Percentiles rank a stretch among this genome's conserved stretches.
Evolutionary conservation across 2,329 filamentous ascomycete species (phyloP).

Genomic region (Corinectria fuckeliana): DNA sequence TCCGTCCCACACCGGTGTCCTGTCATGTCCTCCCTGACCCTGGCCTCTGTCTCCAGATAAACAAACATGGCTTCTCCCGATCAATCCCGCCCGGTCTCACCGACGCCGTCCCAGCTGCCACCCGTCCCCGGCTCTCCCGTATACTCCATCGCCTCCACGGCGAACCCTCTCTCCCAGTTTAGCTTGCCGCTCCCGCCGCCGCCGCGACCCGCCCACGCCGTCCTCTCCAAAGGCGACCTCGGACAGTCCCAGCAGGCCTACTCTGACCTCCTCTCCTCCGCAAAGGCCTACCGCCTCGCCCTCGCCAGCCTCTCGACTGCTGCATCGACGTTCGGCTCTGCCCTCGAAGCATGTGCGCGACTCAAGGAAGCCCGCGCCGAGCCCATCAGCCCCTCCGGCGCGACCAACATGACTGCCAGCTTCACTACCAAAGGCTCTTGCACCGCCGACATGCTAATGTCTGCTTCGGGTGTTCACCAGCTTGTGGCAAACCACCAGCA

Average conservation of each 20-base stretch:
- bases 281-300: conserved; percentile 68
- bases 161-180: conserved; percentile 64
- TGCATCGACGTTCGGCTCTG: conserved; percentile 68
- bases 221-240: conserved; percentile 69
- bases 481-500: conserved; percentile 74
- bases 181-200: conserved; percentile 67
- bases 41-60: conserved; percentile 26
- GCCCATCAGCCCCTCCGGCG: conserved; percentile 51
- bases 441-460: conserved; percentile 68
- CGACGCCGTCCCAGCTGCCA: conserved; percentile 62
- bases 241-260: conserved; percentile 68
- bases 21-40: conserved; percentile 22
- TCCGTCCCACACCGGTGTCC: conserved; percentile 5
- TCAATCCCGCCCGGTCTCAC: conserved; percentile 51
- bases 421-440: conserved; percentile 59
- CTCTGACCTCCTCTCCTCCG: conserved; percentile 64
- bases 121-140: conserved; percentile 68
- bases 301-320: conserved; percentile 66
- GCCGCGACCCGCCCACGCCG: conserved; percentile 61
- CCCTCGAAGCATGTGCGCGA: conserved; percentile 71
- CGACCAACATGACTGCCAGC: conserved; percentile 51
- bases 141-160: conserved; percentile 68
- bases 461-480: conserved; percentile 69
- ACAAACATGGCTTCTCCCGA: conserved; percentile 43
- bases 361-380: conserved; percentile 71